Base-by-base conservation (phyloP, 192 early-diverging fungal genomes). In the Rhizoclosmatium globosum region DNA sequence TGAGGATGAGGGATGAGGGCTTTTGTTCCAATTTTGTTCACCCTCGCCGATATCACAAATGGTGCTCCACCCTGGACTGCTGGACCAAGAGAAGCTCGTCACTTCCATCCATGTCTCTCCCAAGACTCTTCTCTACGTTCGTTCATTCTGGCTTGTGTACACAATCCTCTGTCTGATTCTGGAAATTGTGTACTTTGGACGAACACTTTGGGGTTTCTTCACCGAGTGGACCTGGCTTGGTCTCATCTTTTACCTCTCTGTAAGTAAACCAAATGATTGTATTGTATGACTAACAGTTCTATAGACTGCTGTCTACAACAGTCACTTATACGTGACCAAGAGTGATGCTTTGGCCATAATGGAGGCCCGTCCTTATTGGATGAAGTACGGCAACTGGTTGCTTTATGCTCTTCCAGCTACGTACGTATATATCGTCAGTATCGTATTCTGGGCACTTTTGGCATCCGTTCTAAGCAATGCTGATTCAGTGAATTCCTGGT, bases 211-310 rank as follows among this genome's bases (percentile, higher is more conserved):
- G 59, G 60, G 42, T 19, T 75, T n/a, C 41, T 75, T 75, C 21
- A 75, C 73, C 0, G 73, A 75, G 3, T 75, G 73, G 73, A 43
- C 73, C 23, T 75, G 77, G 70, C 19, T 79, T 47, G 78, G 78
- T 2, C 11, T 79, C 53, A 42, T 73, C 6, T 23, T 79, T 0
- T 74, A 79, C 71, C 45, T 79, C 6, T 17, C 61, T 0, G 71
- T 79, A 41, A 70, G 76, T 70, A 0, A 31, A 31, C 0, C 0
- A 1, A 21, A 15, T 57, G 21, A 0, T 23, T 65, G 1, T 0
- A 65, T 21, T 65, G 64, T 17, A 17, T 38, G 11, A 65, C 39
- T 65, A 1, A 65, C 15, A 65, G 11, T 38, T 21, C 39, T 65
- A 0, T 38, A 65, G 64, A n/a, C 19, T 11, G 67, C 67, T 15